These are phyloP conservation scores for Boletus holoroseus DNA, from an alignment of 1,284 basidiomycete species.

Conservation along the genomic window DNA sequence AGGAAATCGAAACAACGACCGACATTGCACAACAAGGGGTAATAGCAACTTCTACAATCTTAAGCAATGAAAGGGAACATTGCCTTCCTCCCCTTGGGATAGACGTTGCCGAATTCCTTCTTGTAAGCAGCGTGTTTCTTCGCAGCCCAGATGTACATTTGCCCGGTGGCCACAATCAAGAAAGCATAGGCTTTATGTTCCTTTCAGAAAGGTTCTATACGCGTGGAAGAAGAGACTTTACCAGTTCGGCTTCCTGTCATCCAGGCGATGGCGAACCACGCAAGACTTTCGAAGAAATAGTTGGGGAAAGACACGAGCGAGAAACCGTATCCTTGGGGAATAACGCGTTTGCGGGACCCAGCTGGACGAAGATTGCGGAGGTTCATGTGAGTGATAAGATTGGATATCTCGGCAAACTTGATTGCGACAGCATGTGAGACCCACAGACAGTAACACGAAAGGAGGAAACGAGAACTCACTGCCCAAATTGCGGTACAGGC, in stretches of 20 bases:
- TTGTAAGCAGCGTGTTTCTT: slow-evolving; percentile 92
- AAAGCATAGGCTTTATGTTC: slow-evolving; percentile 62
- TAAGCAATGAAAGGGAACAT: slow-evolving; percentile 67
- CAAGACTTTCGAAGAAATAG: slow-evolving; percentile 88
- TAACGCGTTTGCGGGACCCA: slow-evolving; percentile 74
- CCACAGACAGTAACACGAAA: background rate
- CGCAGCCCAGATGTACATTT: slow-evolving; percentile 86
- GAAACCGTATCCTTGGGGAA: slow-evolving; percentile 88
- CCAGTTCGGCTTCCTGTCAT: slow-evolving; percentile 80
- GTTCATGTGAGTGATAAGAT: slow-evolving; percentile 79
- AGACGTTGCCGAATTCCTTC: slow-evolving; percentile 88
- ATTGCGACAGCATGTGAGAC: background rate
- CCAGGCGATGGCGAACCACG: slow-evolving; percentile 68
- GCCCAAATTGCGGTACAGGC: slow-evolving; percentile 67
- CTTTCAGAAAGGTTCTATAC: slow-evolving; percentile 7
- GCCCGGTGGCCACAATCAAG: slow-evolving; percentile 56
- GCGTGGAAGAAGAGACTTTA: slow-evolving; percentile 35
- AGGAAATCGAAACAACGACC: background rate
- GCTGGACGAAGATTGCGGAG: slow-evolving; percentile 79
- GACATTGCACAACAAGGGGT: background rate
- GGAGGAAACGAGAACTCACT: slow-evolving; percentile 45
- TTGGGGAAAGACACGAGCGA: slow-evolving; percentile 85
- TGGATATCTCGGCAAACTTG: slow-evolving; percentile 85
- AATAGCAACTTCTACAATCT: background rate
- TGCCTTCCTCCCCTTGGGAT: slow-evolving; percentile 70